Evolutionary conservation across 169 alveolate genomes (phyloP).

Genomic region (Plasmodium sp.): DNA sequence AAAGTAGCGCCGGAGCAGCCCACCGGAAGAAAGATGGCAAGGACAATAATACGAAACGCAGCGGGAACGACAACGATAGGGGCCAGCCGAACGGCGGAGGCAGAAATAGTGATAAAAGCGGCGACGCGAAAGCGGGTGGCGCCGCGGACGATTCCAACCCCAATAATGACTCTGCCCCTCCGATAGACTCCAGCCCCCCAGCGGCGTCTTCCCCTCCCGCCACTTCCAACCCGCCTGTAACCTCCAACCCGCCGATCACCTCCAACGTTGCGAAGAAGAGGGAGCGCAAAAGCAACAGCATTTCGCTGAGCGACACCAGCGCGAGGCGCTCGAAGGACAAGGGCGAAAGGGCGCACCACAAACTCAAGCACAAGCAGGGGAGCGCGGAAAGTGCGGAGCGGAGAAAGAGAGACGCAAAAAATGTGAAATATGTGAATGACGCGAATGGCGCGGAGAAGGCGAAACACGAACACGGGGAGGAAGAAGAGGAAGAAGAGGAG

Average conservation of each 20-base stretch:
- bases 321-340: not conserved
- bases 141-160: not conserved
- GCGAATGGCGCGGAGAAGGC: not conserved
- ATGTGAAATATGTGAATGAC: not conserved
- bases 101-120: not conserved
- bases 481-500: not conserved
- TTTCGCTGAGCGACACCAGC: not conserved
- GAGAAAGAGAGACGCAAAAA: not conserved
- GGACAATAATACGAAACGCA: not conserved
- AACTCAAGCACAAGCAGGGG: not conserved
- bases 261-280: not conserved
- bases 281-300: not conserved
- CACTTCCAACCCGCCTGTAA: not conserved
- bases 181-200: not conserved
- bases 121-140: not conserved
- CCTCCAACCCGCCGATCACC: not conserved
- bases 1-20: not conserved
- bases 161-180: not conserved
- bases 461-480: not conserved
- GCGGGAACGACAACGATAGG: not conserved
- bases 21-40: constrained; percentile 1
- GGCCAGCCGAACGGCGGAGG: not conserved
- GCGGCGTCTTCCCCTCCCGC: not conserved
- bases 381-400: not conserved
- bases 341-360: not conserved